phyloP scores from a whole-genome alignment of 225 moss, liverwort and hornwort species.

The Rhytidiadelphus loreus region DNA sequence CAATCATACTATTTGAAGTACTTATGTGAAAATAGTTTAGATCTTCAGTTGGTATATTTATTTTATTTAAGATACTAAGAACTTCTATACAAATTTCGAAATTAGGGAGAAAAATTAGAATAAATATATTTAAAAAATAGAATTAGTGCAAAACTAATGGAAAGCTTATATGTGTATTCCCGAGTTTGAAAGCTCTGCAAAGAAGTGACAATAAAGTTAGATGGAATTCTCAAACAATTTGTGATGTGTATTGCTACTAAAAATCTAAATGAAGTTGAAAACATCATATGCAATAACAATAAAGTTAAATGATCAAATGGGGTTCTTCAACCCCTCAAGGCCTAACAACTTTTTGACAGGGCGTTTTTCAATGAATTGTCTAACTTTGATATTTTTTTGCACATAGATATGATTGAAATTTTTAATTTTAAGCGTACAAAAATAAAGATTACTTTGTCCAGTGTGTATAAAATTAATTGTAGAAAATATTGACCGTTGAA shows the following conservation, averaged over 20 bases:
- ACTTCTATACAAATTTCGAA: accelerated
- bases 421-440: too few relatives aligned
- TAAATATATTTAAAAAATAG: too few relatives aligned
- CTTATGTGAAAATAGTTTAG: not conserved
- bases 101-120: not conserved
- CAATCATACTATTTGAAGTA: not conserved
- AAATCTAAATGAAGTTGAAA: not conserved
- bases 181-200: not conserved
- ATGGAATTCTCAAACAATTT: not conserved
- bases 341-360: too few relatives aligned
- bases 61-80: accelerated
- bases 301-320: not conserved
- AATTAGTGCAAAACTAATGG: too few relatives aligned
- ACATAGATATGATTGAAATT: too few relatives aligned
- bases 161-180: not conserved
- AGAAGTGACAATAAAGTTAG: not conserved
- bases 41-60: accelerated
- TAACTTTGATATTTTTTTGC: too few relatives aligned
- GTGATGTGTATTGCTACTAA: accelerated
- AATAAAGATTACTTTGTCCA: too few relatives aligned
- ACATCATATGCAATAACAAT: not conserved
- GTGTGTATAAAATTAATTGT: too few relatives aligned
- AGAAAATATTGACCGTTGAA: too few relatives aligned
- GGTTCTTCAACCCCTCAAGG: too few relatives aligned
- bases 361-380: too few relatives aligned